Evolutionary conservation across 208 protist genomes (phyloP), one percentile per base, ranked within the genome.

Genomic region (Leishmania mexicana): DNA sequence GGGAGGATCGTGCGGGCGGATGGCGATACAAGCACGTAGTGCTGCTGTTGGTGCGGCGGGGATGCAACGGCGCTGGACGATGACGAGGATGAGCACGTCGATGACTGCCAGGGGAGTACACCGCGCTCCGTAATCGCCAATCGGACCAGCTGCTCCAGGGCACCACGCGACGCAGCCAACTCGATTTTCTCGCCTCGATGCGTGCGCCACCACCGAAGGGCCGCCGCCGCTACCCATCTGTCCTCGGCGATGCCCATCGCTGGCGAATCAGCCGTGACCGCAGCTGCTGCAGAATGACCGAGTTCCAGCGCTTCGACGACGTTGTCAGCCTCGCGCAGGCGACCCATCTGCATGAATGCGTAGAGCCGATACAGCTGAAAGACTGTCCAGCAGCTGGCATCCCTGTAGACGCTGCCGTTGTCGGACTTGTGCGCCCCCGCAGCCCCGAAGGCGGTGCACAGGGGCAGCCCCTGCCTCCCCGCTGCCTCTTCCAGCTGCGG

Each of bases 311-410:
- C 74, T 17, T 42, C 64, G 19, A 64, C 79, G 11, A 80, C 75
- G 7, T 51, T 74, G 49, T 28, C 73, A 19, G 78, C 78, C 64
- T 86, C 83, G 35, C 40, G 60, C 74, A 86, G n/a, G 31, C 75
- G 78, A 35, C 83, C 83, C 83, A 86, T 64, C 68, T 86, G 83
- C 28, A 45, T 35, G 21, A 86, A 62, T 1, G 83, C 83, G 78
- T 86, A 83, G 42, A 86, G 54, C 31, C 75, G 78, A 62, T 86
- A 86, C 31, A 83, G 65, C 45, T 83, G 78, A 53, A 86, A 83
- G 21, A 64, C 47, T 15, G 76, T 80, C 76, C 76, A 80, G 40
- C 45, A 70, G 40, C 49, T 45, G 13, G 31, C 45, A 24, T 80
- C 76, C 15, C 5, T 51, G n/a, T 35, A 73, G 21, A 53, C 54